Evolutionary conservation across 768 basidiomycete species (phyloP), one percentile per base, ranked within the genome.

Genomic region (Termitomyces bulborhizus): DNA sequence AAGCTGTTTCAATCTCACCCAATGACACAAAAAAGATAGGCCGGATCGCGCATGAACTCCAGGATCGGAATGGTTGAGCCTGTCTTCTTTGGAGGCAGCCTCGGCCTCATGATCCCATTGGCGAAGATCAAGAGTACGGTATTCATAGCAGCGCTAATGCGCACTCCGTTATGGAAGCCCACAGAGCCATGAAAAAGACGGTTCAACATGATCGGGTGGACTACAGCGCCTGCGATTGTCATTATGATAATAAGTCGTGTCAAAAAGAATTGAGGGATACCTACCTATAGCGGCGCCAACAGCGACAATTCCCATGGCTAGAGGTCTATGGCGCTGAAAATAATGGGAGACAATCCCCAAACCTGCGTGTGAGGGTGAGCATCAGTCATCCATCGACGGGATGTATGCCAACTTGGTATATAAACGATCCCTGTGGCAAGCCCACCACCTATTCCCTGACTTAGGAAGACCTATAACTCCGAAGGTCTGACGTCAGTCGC

Each of bases 151-250:
- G 71, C 72, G 52, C 74, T 77, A 21, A 73, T 68, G 3, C 73
- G 68, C 27, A 77, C 71, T 4, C 69, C 71, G 15, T 69, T 70
- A 42, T 71, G 68, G 56, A 76, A 77, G 11, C 74, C 75, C n/a
- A 73, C 48, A 0, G 56, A 56, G 7, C 70, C 63, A 55, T 67
- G 62, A 44, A 76, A 71, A 4, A 75, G 66, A 43, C 74, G 72
- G 60, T 86, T 85, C 34, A 87, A 66, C 73, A 84, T 74, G 60
- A 84, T 81, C 0, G 82, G 81, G 54, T 83, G 81, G 3, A 83
- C 51, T 21, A 80, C 71, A 24, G 80, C 78, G 6, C 84, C 82
- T 69, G 47, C n/a, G 15, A 53, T 29, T 9, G 54, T 32, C 9
- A 12, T 24, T 55, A 45, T 45, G n/a, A 13, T 46, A 32, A 27